Conservation (phyloP, 163 green algal species). For the Volvox carteri region DNA sequence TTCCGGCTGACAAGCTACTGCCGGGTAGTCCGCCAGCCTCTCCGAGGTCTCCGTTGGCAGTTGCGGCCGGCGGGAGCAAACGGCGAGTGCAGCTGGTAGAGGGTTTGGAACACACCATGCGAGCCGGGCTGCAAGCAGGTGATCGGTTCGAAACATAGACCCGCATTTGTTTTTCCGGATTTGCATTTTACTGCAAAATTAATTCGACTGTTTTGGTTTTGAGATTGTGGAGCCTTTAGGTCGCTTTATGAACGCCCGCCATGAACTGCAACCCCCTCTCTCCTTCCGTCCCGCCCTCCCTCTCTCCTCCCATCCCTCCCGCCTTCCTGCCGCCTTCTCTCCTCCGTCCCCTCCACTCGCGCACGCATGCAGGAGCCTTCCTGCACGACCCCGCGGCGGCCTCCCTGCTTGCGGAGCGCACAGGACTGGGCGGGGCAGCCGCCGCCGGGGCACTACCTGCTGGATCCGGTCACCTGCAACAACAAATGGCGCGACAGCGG, state of each 20-base stretch:
- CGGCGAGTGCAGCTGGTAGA: slow-evolving; percentile 11
- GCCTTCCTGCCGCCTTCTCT: no score
- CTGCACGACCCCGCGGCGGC: slow-evolving; percentile 36
- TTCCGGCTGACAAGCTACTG: neutral
- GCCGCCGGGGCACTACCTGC: slow-evolving; percentile 1
- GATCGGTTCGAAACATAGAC: no score
- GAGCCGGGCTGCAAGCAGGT: slow-evolving; percentile 1
- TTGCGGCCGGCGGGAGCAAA: neutral
- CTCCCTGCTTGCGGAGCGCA: slow-evolving; percentile 24
- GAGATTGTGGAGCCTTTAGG: no score
- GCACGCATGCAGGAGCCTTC: slow-evolving; percentile 15
- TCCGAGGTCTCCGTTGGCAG: neutral
- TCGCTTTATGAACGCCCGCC: no score
- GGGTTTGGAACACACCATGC: slow-evolving; percentile 32
- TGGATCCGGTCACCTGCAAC: neutral
- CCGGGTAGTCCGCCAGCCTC: neutral
- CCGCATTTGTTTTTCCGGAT: no score
- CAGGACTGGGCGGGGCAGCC: neutral
- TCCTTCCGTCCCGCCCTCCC: no score
- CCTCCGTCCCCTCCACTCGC: no score
- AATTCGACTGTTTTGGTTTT: no score
- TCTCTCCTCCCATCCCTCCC: no score
- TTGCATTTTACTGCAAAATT: no score
- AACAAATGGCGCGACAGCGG: neutral
- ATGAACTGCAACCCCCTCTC: no score